Conservation (phyloP, 2,329 filamentous ascomycete species). For the Talaromyces rugulosus region DNA sequence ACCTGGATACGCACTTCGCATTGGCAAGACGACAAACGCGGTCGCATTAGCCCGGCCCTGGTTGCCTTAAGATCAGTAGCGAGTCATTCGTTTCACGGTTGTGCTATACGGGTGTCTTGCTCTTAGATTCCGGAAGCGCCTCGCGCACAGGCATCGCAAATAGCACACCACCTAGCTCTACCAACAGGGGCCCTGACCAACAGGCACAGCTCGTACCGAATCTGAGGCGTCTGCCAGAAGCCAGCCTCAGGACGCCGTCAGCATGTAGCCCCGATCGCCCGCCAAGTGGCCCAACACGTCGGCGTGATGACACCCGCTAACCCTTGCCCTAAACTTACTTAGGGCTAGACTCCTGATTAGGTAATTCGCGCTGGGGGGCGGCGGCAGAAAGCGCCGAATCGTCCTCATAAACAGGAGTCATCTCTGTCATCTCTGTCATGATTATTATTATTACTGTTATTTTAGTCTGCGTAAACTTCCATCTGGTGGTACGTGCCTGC, state of each 20-base stretch:
- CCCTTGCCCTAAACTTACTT: not conserved
- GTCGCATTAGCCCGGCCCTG: not conserved
- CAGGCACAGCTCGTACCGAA: not conserved
- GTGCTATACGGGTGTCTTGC: not conserved
- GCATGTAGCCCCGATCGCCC: not conserved
- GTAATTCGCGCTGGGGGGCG: not conserved
- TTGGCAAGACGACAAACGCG: not conserved
- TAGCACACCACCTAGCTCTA: not conserved
- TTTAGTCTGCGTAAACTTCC: not conserved
- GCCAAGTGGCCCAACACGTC: not conserved
- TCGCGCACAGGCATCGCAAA: not conserved
- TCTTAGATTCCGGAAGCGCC: not conserved
- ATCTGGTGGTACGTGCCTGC: not conserved
- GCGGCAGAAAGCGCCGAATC: not conserved
- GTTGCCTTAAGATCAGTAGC: not conserved
- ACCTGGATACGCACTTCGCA: not conserved
- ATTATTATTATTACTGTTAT: not conserved
- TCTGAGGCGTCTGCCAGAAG: not conserved
- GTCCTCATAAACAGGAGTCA: not conserved
- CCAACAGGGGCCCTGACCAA: not conserved
- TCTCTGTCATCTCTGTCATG: not conserved
- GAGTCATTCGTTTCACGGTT: not conserved
- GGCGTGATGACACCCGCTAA: not conserved
- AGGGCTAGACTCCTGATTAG: not conserved
- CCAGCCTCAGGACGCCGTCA: not conserved